phyloP scores from a whole-genome alignment of 129 eudicot genomes.

The Solidago caesia region DNA sequence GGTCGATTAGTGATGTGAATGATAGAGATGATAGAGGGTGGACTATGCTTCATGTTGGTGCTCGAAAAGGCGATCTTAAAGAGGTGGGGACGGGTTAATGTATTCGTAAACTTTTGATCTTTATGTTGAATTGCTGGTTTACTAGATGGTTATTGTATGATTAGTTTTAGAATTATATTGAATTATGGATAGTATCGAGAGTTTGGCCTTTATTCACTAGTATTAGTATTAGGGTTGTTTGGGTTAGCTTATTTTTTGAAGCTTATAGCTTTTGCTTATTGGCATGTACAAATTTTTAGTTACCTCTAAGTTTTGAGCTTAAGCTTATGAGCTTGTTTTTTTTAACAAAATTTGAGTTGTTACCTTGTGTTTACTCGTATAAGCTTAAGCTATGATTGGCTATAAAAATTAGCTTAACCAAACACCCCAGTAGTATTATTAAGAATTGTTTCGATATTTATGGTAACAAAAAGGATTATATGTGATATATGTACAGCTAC shows the following conservation, averaged over 20 bases:
- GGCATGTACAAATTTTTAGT: too few species aligned
- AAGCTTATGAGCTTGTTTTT: neutral
- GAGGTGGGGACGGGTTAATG: constrained; percentile 39
- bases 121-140: neutral
- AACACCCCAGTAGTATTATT: too few species aligned
- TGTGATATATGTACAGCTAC: too few species aligned
- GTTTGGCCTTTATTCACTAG: too few species aligned
- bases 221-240: too few species aligned
- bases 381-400: too few species aligned
- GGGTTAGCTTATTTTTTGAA: too few species aligned
- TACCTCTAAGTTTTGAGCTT: too few species aligned
- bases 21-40: constrained; percentile 71
- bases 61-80: constrained; percentile 69
- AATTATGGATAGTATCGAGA: too few species aligned
- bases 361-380: neutral
- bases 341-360: neutral
- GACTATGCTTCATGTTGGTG: constrained; percentile 82
- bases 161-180: neutral
- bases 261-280: too few species aligned
- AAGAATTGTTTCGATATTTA: neutral
- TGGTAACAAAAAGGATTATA: too few species aligned
- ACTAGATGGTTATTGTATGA: neutral
- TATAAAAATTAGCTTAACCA: too few species aligned
- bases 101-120: neutral
- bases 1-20: constrained; percentile 22